phyloP scores from a whole-genome alignment of 176 grass and related monocot species.

The Saccharum spontaneum region DNA sequence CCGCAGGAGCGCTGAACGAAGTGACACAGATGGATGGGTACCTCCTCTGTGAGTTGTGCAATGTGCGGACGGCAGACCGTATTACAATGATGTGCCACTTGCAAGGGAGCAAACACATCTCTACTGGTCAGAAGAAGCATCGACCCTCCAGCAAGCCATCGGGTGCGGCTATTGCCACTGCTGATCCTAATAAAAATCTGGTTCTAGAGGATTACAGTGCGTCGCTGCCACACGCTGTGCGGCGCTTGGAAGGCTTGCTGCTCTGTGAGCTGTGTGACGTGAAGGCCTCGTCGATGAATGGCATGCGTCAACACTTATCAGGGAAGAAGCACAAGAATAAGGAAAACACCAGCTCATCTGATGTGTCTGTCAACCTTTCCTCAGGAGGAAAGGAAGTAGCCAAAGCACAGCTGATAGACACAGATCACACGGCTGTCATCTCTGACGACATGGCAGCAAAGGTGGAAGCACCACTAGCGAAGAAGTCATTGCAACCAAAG shows the following conservation, averaged over 20 bases:
- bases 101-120: slow-evolving; percentile 22
- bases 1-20: too few relatives aligned
- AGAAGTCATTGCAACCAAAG: neutral
- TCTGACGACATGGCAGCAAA: neutral
- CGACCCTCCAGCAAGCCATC: neutral
- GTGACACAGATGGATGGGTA: too few relatives aligned
- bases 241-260: neutral
- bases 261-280: slow-evolving; percentile 24
- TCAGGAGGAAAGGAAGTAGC: neutral
- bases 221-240: neutral
- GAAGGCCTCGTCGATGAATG: neutral
- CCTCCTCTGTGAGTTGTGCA: too few relatives aligned
- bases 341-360: neutral
- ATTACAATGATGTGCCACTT: slow-evolving; percentile 44
- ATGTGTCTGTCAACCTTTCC: neutral
- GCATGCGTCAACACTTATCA: slow-evolving; percentile 8
- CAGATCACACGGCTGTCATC: neutral
- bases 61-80: neutral
- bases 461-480: neutral
- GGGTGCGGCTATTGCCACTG: neutral
- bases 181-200: neutral
- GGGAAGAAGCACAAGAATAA: slow-evolving; percentile 41
- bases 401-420: neutral
- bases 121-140: neutral
- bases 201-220: neutral